These are phyloP conservation scores for Recurvomyces mirabilis DNA, from an alignment of 495 filamentous ascomycete species.

Conservation along the genomic window DNA sequence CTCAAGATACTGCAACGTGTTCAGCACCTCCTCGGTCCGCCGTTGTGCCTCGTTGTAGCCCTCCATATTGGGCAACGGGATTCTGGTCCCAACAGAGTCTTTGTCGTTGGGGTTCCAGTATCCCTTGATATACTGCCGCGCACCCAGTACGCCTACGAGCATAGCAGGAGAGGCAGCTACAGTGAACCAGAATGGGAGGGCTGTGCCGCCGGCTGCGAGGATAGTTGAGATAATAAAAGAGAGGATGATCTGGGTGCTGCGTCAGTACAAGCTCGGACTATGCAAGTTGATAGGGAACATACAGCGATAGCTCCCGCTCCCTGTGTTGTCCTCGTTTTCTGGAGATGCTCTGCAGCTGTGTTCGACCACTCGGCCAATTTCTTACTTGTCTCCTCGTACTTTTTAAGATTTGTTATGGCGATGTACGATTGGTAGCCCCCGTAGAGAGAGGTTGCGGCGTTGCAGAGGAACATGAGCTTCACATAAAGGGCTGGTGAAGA, in stretches of 20 bases:
- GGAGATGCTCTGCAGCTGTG: conserved; percentile 30
- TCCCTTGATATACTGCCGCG: conserved; percentile 20
- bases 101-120: conserved; percentile 26
- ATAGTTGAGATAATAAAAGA: conserved; percentile 31
- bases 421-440: conserved; percentile 29
- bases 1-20: conserved; percentile 20
- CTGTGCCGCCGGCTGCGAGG: conserved; percentile 25
- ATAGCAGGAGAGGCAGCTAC: conserved; percentile 15
- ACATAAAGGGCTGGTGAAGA: conserved; percentile 9
- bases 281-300: conserved; percentile 6
- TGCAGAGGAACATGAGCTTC: conserved; percentile 23
- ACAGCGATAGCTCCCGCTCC: conserved; percentile 29
- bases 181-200: conserved; percentile 1
- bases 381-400: conserved; percentile 34
- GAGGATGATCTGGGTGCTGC: conserved; percentile 34
- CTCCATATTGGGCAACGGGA: conserved; percentile 28
- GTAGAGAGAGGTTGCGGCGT: conserved; percentile 20
- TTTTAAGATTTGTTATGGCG: conserved; percentile 33
- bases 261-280: not conserved
- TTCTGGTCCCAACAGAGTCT: conserved; percentile 20
- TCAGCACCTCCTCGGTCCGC: conserved; percentile 21
- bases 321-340: conserved; percentile 36
- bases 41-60: conserved; percentile 31
- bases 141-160: conserved; percentile 10
- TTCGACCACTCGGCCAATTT: conserved; percentile 34